A percentile compares a stretch with the other conserved stretches of the same genome.
Evolutionary conservation across 352 stramenopile genomes (phyloP).

Genomic region (Globisporangium heterothallicum): DNA sequence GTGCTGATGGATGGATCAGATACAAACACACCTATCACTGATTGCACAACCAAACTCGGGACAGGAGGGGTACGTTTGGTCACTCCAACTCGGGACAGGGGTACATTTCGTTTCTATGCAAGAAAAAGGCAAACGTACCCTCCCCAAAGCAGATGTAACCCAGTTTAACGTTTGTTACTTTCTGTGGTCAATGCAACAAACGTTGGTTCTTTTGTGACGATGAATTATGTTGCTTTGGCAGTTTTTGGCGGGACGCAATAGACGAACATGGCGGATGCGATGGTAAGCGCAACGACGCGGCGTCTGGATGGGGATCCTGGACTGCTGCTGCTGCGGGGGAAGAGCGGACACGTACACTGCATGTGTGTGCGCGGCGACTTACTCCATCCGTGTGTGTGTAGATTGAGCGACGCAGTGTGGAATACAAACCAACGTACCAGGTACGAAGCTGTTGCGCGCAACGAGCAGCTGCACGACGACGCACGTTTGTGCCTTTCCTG

Average conservation of each 20-base stretch:
- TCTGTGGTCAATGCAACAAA: background rate
- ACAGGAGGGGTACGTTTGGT: no score
- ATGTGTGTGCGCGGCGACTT: background rate
- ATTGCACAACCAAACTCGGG: no score
- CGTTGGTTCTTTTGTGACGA: background rate
- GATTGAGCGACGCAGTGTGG: conserved; percentile 29
- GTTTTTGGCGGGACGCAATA: background rate
- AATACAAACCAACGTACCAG: conserved; percentile 49
- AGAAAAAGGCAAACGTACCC: no score
- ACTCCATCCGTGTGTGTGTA: conserved; percentile 6
- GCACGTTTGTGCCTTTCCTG: background rate
- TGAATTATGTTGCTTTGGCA: background rate
- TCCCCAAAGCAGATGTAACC: no score
- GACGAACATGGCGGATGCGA: background rate
- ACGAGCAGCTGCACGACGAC: background rate
- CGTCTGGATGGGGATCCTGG: no score
- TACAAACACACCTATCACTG: no score
- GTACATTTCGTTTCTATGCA: no score
- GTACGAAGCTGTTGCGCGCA: conserved; percentile 7
- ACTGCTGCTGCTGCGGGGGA: background rate
- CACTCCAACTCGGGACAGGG: no score
- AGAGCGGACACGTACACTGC: background rate
- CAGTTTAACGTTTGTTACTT: no score
- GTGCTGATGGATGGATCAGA: no score
- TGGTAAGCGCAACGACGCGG: background rate